A percentile compares a stretch with the other conserved stretches of the same genome.
These are phyloP conservation scores for Aureobasidium sp. DNA, from an alignment of 2,329 filamentous ascomycete species.

Conservation along the genomic window DNA sequence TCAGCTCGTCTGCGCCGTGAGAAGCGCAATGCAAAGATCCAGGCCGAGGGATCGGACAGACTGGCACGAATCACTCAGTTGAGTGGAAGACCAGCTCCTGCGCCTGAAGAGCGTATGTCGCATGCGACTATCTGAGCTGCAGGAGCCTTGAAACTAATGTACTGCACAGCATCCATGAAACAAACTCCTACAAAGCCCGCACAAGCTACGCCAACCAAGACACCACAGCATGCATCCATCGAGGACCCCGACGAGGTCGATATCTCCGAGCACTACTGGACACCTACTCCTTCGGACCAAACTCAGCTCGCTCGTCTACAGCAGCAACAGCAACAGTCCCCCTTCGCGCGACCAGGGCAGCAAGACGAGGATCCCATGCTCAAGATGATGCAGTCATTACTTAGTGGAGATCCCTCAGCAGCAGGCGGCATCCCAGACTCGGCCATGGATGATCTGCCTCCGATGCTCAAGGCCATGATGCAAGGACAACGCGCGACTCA, in stretches of 20 bases:
- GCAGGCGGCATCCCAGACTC: slow-evolving; percentile 35
- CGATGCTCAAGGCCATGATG: slow-evolving; percentile 41
- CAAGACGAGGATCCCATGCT: slow-evolving; percentile 58
- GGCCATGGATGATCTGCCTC: slow-evolving; percentile 36
- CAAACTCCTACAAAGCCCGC: slow-evolving; percentile 17
- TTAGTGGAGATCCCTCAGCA: slow-evolving; percentile 29
- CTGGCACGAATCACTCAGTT: slow-evolving; percentile 70
- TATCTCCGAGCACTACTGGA: slow-evolving; percentile 54
- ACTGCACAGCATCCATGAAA: slow-evolving; percentile 19
- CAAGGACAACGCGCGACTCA: slow-evolving; percentile 33
- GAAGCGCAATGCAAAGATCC: slow-evolving; percentile 71
- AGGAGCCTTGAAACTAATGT: not conserved
- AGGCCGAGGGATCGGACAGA: slow-evolving; percentile 60
- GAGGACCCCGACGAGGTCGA: slow-evolving; percentile 66
- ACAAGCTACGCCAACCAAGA: slow-evolving; percentile 4
- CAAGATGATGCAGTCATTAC: slow-evolving; percentile 70
- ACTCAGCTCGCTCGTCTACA: not conserved
- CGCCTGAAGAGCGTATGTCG: slow-evolving; percentile 20
- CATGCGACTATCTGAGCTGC: too few species aligned
- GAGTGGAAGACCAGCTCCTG: slow-evolving; percentile 46
- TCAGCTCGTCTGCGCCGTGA: slow-evolving; percentile 72
- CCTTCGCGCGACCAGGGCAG: slow-evolving; percentile 24
- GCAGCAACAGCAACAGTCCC: not conserved
- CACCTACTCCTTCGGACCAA: slow-evolving; percentile 16
- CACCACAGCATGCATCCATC: slow-evolving; percentile 28